Conservation (phyloP, 345 rosid species). For the Populus alba region DNA sequence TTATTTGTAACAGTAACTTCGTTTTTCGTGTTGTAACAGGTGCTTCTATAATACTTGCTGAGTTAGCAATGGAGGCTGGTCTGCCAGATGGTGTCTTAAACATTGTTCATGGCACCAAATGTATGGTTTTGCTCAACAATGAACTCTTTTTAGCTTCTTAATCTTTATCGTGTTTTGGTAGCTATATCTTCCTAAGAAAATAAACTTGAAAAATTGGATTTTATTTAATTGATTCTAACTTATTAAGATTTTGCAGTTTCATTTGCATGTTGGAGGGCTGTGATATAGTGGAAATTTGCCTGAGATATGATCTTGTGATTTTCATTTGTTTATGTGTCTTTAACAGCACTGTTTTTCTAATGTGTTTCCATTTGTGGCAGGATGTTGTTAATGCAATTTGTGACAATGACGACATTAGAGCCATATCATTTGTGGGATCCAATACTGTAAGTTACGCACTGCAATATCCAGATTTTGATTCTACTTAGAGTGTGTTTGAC, state of each 20-base stretch:
- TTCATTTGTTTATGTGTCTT: background rate
- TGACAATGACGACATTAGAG: constrained; percentile 73
- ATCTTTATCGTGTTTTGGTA: background rate
- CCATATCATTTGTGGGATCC: constrained; percentile 94
- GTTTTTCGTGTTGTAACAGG: constrained; percentile 47
- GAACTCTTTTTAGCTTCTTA: background rate
- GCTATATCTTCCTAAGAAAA: background rate
- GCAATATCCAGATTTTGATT: background rate
- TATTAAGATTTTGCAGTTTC: background rate
- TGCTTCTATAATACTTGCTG: constrained; percentile 87
- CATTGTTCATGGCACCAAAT: constrained; percentile 85
- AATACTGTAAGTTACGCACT: constrained; percentile 60
- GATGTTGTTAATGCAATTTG: constrained; percentile 93
- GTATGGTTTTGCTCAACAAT: constrained; percentile 39
- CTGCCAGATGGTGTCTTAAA: constrained; percentile 87
- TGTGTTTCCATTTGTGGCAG: constrained; percentile 37
- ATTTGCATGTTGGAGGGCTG: background rate
- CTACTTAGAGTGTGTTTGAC: too few species aligned
- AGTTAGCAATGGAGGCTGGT: constrained; percentile 95
- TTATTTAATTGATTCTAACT: background rate
- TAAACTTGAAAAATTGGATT: background rate
- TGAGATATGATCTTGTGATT: background rate
- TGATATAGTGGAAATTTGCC: too few species aligned
- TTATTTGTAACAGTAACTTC: background rate
- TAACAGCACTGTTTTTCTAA: constrained; percentile 1